Conservation (phyloP, 495 filamentous ascomycete species). For the Daldinia concentrica region DNA sequence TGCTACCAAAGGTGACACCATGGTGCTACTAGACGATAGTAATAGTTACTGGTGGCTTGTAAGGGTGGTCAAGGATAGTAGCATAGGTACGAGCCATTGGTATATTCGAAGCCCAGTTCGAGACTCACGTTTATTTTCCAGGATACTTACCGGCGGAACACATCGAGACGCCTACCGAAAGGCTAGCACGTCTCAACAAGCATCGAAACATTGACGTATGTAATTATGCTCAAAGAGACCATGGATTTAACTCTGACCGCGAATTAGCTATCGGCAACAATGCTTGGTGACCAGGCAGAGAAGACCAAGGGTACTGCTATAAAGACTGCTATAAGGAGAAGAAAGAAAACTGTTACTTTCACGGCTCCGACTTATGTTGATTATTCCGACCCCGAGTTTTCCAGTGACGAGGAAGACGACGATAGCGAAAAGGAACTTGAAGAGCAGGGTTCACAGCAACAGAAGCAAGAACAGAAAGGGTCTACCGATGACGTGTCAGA, state of each 20-base stretch:
- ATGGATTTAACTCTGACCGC: constrained; percentile 22
- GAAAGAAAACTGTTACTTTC: constrained; percentile 93
- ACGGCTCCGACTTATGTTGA: constrained; percentile 87
- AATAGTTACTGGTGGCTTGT: constrained; percentile 99
- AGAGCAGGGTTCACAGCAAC: constrained; percentile 50
- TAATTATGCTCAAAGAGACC: constrained; percentile 15
- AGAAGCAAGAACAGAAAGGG: constrained; percentile 45
- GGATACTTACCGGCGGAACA: constrained; percentile 97
- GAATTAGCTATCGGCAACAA: constrained; percentile 82
- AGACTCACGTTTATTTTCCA: constrained; percentile 50
- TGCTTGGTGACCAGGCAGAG: constrained; percentile 90
- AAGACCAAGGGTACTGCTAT: constrained; percentile 84
- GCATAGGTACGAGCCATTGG: constrained; percentile 75
- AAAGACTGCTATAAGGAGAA: constrained; percentile 87
- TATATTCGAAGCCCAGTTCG: constrained; percentile 7
- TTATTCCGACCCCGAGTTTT: constrained; percentile 89
- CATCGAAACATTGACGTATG: constrained; percentile 96
- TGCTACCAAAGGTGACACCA: constrained; percentile 97
- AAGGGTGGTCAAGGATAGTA: constrained; percentile 93
- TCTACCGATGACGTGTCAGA: constrained; percentile 43
- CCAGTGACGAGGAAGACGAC: constrained; percentile 82
- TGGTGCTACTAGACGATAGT: constrained; percentile 99
- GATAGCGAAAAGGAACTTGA: constrained; percentile 61
- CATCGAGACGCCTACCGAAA: constrained; percentile 97
- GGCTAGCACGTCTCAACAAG: constrained; percentile 93